A percentile compares a stretch with the other conserved stretches of the same genome.
These are phyloP conservation scores for Hymenoscyphus albidus DNA, from an alignment of 2,329 filamentous ascomycete species.

Conservation along the genomic window DNA sequence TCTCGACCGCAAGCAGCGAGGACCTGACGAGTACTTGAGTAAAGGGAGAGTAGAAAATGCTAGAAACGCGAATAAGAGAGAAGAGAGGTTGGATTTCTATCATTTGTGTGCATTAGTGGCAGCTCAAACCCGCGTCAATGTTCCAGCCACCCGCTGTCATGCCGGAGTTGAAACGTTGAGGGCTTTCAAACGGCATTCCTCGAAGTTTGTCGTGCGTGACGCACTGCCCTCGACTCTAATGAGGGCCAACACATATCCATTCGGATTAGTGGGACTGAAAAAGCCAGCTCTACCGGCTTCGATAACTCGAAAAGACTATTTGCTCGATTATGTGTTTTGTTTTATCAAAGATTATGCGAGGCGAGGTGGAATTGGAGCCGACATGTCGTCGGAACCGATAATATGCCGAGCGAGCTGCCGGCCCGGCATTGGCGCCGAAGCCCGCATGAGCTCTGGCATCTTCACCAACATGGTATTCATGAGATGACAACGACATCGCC, in stretches of 20 bases:
- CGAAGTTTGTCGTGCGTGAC: not conserved
- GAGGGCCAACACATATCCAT: not conserved
- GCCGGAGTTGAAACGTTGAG: conserved; percentile 6
- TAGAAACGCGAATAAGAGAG: not conserved
- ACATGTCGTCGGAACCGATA: too few species aligned
- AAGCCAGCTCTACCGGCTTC: not conserved
- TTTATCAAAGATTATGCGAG: not conserved
- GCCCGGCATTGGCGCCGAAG: too few species aligned
- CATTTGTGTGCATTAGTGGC: not conserved
- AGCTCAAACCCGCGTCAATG: not conserved
- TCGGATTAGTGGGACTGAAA: not conserved
- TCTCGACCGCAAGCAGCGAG: conserved; percentile 4
- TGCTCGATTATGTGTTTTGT: not conserved
- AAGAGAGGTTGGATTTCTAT: conserved; percentile 1
- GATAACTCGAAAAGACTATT: not conserved
- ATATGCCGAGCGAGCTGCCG: too few species aligned
- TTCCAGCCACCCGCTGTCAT: conserved; percentile 10
- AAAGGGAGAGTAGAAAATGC: not conserved
- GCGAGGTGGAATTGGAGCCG: not conserved
- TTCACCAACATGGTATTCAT: conserved; percentile 9
- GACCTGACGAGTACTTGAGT: not conserved
- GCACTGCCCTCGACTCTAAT: not conserved
- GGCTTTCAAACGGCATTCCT: conserved; percentile 13
- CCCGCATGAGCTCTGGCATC: conserved; percentile 22
- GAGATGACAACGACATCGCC: not conserved